These are phyloP conservation scores for Candida chilensis DNA, from an alignment of 805 yeast genomes.

Conservation along the genomic window DNA sequence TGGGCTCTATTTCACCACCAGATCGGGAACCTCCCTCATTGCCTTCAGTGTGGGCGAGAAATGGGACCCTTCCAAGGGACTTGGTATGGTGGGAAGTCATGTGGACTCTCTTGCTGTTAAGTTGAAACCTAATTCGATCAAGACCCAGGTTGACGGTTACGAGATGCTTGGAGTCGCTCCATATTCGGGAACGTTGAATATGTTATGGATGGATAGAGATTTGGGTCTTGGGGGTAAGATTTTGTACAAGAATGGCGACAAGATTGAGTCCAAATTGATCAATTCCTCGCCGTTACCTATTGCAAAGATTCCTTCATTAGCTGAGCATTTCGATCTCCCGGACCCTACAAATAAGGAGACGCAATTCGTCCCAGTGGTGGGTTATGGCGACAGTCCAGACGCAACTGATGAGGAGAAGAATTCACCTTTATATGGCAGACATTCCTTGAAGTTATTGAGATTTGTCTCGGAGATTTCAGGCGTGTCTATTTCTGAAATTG, in stretches of 20 bases:
- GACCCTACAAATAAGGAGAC: slow-evolving; percentile 24
- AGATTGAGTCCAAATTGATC: slow-evolving; percentile 14
- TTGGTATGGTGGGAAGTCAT: slow-evolving; percentile 20
- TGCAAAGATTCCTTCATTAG: slow-evolving; percentile 28
- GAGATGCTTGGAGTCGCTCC: slow-evolving; percentile 28
- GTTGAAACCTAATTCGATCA: slow-evolving; percentile 18
- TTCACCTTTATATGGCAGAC: slow-evolving; percentile 17
- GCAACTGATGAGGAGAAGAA: slow-evolving; percentile 17
- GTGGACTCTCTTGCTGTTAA: slow-evolving; percentile 26
- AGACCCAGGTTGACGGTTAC: slow-evolving; percentile 17
- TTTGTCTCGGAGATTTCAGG: slow-evolving; percentile 16
- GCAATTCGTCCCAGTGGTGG: slow-evolving; percentile 27
- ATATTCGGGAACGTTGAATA: slow-evolving; percentile 23
- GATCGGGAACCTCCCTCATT: slow-evolving; percentile 21
- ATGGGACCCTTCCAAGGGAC: slow-evolving; percentile 21
- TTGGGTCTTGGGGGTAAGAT: slow-evolving; percentile 30
- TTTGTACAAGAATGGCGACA: slow-evolving; percentile 14
- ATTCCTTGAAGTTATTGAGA: slow-evolving; percentile 20
- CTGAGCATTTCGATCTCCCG: slow-evolving; percentile 23
- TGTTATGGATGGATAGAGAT: slow-evolving; percentile 30
- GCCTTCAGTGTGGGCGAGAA: slow-evolving; percentile 26
- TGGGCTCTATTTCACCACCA: slow-evolving; percentile 16
- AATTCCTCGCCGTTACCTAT: slow-evolving; percentile 24
- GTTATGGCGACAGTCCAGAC: slow-evolving; percentile 8
- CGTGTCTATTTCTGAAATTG: slow-evolving; percentile 11